A percentile compares a stretch with the other conserved stretches of the same genome.
These are phyloP conservation scores for Xylaria intraflava DNA, from an alignment of 495 filamentous ascomycete genomes.

Conservation along the genomic window DNA sequence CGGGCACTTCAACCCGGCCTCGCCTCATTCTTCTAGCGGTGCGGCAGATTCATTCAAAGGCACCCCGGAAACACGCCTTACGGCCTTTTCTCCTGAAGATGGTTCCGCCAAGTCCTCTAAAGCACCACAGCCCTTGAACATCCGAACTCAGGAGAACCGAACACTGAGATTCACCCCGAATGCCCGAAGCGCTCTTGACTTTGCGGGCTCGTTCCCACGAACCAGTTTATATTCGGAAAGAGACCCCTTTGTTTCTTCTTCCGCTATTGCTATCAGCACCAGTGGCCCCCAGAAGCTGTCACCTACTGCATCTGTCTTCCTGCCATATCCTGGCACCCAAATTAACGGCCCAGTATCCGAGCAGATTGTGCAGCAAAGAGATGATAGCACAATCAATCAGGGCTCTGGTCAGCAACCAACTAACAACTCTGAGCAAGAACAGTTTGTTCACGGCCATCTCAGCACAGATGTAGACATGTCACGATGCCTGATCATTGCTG, in stretches of 20 bases:
- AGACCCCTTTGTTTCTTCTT: slow-evolving; percentile 38
- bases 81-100: slow-evolving; percentile 59
- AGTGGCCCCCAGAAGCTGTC: slow-evolving; percentile 40
- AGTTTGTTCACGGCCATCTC: slow-evolving; percentile 18
- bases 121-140: slow-evolving; percentile 19
- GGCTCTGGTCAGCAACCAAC: neutral
- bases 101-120: slow-evolving; percentile 30
- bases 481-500: slow-evolving; percentile 32
- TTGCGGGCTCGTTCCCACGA: slow-evolving; percentile 13
- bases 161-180: slow-evolving; percentile 15
- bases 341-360: slow-evolving; percentile 24
- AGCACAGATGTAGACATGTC: slow-evolving; percentile 36
- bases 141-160: slow-evolving; percentile 14
- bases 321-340: slow-evolving; percentile 20
- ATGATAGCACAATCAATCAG: neutral
- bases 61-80: slow-evolving; percentile 58
- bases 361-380: slow-evolving; percentile 8
- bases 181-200: slow-evolving; percentile 13
- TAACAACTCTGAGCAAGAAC: neutral
- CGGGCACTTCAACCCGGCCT: slow-evolving; percentile 38
- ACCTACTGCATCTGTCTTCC: slow-evolving; percentile 43
- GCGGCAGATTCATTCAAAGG: slow-evolving; percentile 49
- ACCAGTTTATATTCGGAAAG: slow-evolving; percentile 23
- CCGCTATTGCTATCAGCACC: slow-evolving; percentile 12
- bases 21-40: slow-evolving; percentile 53